Evolutionary conservation across 169 alveolate genomes (phyloP), one percentile per base, ranked within the genome.

Genomic region (Plasmodium inui): DNA sequence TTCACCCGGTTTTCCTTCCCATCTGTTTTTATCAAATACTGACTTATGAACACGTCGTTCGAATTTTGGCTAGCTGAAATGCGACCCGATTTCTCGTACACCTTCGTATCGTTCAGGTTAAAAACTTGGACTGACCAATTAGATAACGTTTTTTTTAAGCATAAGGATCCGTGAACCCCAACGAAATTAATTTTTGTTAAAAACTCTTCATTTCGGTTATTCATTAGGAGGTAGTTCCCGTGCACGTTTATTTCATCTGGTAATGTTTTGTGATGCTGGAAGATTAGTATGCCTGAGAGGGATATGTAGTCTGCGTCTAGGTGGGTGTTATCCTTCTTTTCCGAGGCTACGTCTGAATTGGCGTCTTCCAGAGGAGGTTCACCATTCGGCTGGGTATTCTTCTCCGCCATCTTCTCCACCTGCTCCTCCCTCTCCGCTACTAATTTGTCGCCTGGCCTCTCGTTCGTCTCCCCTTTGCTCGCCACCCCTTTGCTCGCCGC

Each of bases 31-130:
- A 89, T 89, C 55, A 89, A 81, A 89, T 80, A 89, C 53, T 89
- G 94, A 19, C 55, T 89, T 41, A 80, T 89, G 53, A 89, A 89
- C 32, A 89, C 94, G 79, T 89, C 94, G 50, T 89, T 89, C 4
- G 94, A 34, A 89, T 89, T 89, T 89, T 89, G 94, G 73, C 91
- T 81, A 67, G 84, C 57, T 70, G 94, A 57, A 41, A 89, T 89
- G 81, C 94, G 81, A 17, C 94, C 94, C 39, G 94, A 89, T 34
- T 89, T 89, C 10, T 89, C 94, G 34, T 61, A 73, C 17, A 89
- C 73, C 26, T 57, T 89, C 30, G 28, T 84, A 39, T 50, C 37
- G 22, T 78, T 34, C 34, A 57, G 19, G 34, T 89, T 89, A 78
- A 81, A 67, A 55, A 89, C 57, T 4, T 89, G 82, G 17, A 89